A percentile compares a stretch with the other conserved stretches of the same genome.
Conservation (phyloP, 2,329 filamentous ascomycete species). For the Chrysoporthe deuterocubensis region DNA sequence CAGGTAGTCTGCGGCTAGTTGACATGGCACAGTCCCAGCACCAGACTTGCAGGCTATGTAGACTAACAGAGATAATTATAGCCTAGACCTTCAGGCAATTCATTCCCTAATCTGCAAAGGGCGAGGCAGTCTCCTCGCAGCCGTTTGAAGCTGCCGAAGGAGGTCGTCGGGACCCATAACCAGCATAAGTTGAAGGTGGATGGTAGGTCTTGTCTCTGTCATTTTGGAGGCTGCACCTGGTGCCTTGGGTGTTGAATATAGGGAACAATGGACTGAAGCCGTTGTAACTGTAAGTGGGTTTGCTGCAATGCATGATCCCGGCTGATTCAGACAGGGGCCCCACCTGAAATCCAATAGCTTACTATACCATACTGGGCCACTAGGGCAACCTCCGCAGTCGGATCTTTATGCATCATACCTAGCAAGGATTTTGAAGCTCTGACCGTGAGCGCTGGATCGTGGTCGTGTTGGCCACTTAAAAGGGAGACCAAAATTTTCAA, state of each 20-base stretch:
- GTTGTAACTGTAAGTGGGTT: neutral
- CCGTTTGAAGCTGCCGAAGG: no score
- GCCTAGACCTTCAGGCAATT: neutral
- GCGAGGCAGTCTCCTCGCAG: neutral
- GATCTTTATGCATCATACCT: slow-evolving; percentile 19
- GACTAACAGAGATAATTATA: neutral
- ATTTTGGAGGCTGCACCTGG: no score
- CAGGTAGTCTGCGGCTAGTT: neutral
- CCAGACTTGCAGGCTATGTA: neutral
- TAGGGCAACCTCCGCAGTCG: slow-evolving; percentile 22
- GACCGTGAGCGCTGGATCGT: slow-evolving; percentile 9
- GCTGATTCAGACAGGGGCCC: neutral
- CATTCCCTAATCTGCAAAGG: neutral
- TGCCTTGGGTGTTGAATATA: no score
- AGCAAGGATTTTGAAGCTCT: slow-evolving; percentile 23
- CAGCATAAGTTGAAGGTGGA: no score
- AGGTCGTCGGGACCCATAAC: no score
- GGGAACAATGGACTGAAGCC: no score
- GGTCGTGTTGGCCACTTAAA: slow-evolving; percentile 22
- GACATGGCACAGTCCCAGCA: neutral
- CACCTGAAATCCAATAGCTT: neutral
- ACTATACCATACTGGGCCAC: no score
- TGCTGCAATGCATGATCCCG: neutral
- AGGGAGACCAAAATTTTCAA: slow-evolving; percentile 14
- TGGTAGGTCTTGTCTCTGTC: no score